Evolutionary conservation across 164 flowering plant species (phyloP), one percentile per base, ranked within the genome.

Genomic region (Taxillus chinensis): DNA sequence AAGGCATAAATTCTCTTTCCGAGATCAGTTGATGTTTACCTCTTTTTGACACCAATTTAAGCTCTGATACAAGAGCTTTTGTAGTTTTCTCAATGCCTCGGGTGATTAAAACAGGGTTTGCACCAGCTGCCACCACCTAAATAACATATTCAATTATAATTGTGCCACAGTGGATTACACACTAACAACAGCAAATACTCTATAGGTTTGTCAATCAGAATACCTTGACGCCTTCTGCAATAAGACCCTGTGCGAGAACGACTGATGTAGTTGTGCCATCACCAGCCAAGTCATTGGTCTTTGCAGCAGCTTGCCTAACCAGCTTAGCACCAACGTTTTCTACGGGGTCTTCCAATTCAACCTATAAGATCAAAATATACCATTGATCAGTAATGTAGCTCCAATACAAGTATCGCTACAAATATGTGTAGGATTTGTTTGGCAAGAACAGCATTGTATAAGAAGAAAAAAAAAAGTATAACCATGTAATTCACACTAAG

Each of bases 241-340:
- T 90, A 17, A 90, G 83, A 45, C 99, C 99, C 65, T 95, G 99
- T 9, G 99, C 99, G 63, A 95, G 96, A 66, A 95, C 97, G 71
- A 95, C 99, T 39, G 99, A 95, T n/a, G 99, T 91, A 9, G 99
- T 95, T 5, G 99, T 95, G 13, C 99, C 99, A 78, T 95, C 99
- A 62, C 99, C 99, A 78, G 99, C 99, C 75, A 95, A 76, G 67
- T 95, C 99, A 75, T 95, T 95, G 52, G 99, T 95, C 82, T 91
- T 95, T 12, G 99, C 82, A 76, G 99, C 99, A 17, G 99, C 99
- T 73, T 95, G 99, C 59, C 99, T 84, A 61, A 95, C 99, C 59
- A 95, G 72, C 70, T 87, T 91, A 7, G 96, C 99, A 48, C 99
- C 99, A 64, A 95, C 89, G 70, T 95, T 95, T 75, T 95, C 99